phyloP scores from a whole-genome alignment of 306 rosid species.

The Castanopsis chinensis region DNA sequence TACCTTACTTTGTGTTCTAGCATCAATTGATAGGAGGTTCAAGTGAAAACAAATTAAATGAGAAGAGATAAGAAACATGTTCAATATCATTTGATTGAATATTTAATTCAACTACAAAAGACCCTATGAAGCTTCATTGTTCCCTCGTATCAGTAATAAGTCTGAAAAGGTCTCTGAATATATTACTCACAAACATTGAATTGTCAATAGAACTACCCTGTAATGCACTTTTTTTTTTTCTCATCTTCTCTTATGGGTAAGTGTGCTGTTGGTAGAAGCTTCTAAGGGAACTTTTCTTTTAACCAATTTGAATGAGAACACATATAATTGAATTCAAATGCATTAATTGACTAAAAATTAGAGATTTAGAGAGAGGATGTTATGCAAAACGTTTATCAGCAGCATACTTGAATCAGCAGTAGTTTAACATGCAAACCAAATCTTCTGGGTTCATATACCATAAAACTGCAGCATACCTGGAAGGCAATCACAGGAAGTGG shows the following conservation, averaged over 20 bases:
- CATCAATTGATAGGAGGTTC: background rate
- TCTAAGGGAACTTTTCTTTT: background rate
- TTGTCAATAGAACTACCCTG: background rate
- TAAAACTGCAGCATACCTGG: slow-evolving; percentile 55
- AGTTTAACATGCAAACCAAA: slow-evolving; percentile 1
- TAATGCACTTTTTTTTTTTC: background rate
- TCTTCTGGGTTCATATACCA: slow-evolving; percentile 25
- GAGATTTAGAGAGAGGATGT: background rate
- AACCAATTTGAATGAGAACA: background rate
- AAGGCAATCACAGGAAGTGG: slow-evolving; percentile 79
- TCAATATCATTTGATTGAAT: too few species aligned
- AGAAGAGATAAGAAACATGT: too few species aligned
- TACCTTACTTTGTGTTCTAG: background rate
- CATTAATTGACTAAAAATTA: background rate
- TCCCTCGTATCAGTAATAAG: too few species aligned
- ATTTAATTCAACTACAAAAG: too few species aligned
- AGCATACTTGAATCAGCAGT: background rate
- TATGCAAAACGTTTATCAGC: background rate
- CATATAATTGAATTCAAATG: background rate
- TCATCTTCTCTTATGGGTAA: background rate
- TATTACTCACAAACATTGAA: background rate
- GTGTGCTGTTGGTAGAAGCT: background rate
- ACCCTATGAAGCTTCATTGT: too few species aligned
- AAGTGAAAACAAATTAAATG: background rate
- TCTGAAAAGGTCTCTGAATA: too few species aligned